Conservation (phyloP, 2,329 filamentous ascomycete genomes). For the Scopulariopsis brevicaulis region DNA sequence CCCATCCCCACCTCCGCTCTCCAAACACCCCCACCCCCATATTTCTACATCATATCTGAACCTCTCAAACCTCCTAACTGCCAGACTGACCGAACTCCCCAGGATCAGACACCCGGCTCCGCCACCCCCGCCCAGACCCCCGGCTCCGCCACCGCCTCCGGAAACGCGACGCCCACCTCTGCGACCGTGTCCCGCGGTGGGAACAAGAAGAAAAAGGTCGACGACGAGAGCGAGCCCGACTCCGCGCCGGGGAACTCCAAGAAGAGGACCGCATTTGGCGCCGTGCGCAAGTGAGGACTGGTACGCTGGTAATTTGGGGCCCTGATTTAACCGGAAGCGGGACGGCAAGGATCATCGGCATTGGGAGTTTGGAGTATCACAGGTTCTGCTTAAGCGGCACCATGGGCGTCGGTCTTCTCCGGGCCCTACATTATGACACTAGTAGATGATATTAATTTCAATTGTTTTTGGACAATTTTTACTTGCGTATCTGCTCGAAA, state of each 20-base stretch:
- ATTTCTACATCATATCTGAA: neutral
- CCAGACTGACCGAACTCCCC: neutral
- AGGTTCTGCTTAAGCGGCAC: neutral
- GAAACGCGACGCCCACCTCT: constrained; percentile 44
- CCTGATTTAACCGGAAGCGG: neutral
- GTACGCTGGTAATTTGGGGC: neutral
- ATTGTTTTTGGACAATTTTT: neutral
- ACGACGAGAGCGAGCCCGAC: constrained; percentile 49
- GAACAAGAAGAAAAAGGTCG: constrained; percentile 38
- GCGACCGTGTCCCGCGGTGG: constrained; percentile 30
- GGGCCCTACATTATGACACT: neutral
- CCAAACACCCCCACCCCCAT: too few relatives aligned
- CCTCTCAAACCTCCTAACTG: neutral
- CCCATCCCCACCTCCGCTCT: too few relatives aligned
- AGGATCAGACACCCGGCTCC: constrained; percentile 21
- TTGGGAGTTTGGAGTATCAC: neutral
- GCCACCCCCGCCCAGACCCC: constrained; percentile 39
- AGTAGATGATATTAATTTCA: neutral
- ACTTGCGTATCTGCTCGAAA: neutral
- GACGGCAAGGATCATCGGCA: neutral
- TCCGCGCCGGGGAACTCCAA: constrained; percentile 40
- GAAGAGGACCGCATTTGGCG: constrained; percentile 47
- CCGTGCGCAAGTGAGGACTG: constrained; percentile 32
- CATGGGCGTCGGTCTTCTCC: too few relatives aligned
- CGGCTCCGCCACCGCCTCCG: constrained; percentile 35